Percentiles rank a stretch among this genome's conserved stretches.
These are phyloP conservation scores for Lachnellula suecica DNA, from an alignment of 2,329 filamentous ascomycete genomes.

Conservation along the genomic window DNA sequence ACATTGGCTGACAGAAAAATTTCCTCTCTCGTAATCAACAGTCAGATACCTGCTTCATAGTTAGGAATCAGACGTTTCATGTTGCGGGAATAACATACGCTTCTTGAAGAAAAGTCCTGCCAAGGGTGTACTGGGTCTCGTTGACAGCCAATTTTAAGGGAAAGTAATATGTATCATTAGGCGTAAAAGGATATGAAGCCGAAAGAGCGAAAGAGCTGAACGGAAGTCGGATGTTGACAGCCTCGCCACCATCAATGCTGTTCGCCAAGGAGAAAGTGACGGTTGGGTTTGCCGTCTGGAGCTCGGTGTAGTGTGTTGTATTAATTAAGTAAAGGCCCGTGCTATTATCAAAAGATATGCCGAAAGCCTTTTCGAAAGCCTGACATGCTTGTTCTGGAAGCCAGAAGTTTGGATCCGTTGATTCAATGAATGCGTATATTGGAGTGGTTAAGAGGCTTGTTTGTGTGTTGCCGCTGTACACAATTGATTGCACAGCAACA, in stretches of 20 bases:
- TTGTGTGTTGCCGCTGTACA: slow-evolving; percentile 34
- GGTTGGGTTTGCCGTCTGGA: slow-evolving; percentile 25
- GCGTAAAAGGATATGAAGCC: slow-evolving; percentile 18
- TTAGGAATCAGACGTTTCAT: neutral
- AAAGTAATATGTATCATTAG: slow-evolving; percentile 47
- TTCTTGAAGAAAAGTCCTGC: slow-evolving; percentile 40
- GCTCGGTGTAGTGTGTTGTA: slow-evolving; percentile 35
- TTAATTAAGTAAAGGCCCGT: slow-evolving; percentile 64
- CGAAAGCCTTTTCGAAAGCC: slow-evolving; percentile 61
- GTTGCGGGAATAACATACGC: slow-evolving; percentile 19
- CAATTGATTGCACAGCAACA: slow-evolving; percentile 39
- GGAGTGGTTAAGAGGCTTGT: slow-evolving; percentile 33
- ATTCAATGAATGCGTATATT: slow-evolving; percentile 49
- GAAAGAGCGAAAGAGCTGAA: slow-evolving; percentile 27
- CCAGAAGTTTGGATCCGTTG: slow-evolving; percentile 62
- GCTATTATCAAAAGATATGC: slow-evolving; percentile 61
- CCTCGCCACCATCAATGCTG: slow-evolving; percentile 8
- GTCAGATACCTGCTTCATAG: slow-evolving; percentile 14
- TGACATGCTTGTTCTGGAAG: slow-evolving; percentile 59
- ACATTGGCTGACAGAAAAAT: slow-evolving; percentile 30
- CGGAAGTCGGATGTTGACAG: slow-evolving; percentile 32
- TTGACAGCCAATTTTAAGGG: slow-evolving; percentile 35
- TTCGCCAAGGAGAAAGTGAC: slow-evolving; percentile 30
- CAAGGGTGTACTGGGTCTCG: slow-evolving; percentile 36
- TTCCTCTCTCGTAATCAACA: slow-evolving; percentile 29